Evolutionary conservation across 768 basidiomycete genomes (phyloP).

Genomic region (Pulveroboletus frians): DNA sequence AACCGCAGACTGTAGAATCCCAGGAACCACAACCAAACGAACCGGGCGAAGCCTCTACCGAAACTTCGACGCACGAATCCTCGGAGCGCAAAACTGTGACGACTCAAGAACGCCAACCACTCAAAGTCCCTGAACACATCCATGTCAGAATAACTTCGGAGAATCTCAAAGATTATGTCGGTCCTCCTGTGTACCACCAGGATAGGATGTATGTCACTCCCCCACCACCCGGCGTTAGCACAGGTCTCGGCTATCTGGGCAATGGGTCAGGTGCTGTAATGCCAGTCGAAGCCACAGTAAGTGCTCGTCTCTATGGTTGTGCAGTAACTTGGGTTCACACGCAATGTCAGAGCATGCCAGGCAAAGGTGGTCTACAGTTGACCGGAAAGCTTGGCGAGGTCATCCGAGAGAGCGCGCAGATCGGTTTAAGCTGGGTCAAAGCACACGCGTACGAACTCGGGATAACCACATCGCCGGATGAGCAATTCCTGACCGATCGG

Average conservation of each 20-base stretch:
- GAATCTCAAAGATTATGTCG: conserved; percentile 94
- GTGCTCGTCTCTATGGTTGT: conserved; percentile 21
- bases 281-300: conserved; percentile 91
- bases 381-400: conserved; percentile 99
- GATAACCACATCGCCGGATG: conserved; percentile 64
- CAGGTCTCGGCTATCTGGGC: conserved; percentile 91
- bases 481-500: conserved; percentile 77
- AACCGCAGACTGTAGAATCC: conserved; percentile 43
- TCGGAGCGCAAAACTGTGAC: conserved; percentile 55
- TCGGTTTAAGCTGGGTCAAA: conserved; percentile 91
- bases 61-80: conserved; percentile 17
- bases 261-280: conserved; percentile 96
- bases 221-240: conserved; percentile 90
- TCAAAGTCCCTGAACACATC: conserved; percentile 73
- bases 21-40: conserved; percentile 45
- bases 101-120: conserved; percentile 72
- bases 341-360: conserved; percentile 78
- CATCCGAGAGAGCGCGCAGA: conserved; percentile 93
- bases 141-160: conserved; percentile 79
- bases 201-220: conserved; percentile 79
- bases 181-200: conserved; percentile 92
- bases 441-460: conserved; percentile 85
- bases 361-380: conserved; percentile 85
- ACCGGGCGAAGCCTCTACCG: conserved; percentile 20
- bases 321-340: not conserved